A percentile compares a stretch with the other conserved stretches of the same genome.
Conservation (phyloP, 1,284 basidiomycete species). For the Leccinum solheimii region DNA sequence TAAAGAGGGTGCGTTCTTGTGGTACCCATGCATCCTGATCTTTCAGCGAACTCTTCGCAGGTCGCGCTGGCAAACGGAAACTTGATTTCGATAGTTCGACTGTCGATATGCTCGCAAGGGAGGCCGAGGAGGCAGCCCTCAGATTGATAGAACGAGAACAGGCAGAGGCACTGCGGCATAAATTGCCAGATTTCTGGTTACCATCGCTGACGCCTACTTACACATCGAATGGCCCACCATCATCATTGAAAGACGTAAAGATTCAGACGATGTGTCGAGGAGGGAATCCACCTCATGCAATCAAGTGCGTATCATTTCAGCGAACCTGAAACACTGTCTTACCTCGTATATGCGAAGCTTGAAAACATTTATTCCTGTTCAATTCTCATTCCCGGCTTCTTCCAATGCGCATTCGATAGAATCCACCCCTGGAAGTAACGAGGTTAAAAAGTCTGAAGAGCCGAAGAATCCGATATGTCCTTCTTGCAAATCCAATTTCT, state of each 20-base stretch:
- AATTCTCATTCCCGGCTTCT: slow-evolving; percentile 59
- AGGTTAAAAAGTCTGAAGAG: slow-evolving; percentile 48
- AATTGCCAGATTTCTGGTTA: slow-evolving; percentile 94
- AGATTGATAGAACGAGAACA: slow-evolving; percentile 83
- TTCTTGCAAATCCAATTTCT: slow-evolving; percentile 83
- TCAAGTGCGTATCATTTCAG: slow-evolving; percentile 56
- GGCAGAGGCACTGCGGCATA: slow-evolving; percentile 77
- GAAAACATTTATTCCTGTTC: slow-evolving; percentile 75
- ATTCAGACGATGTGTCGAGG: slow-evolving; percentile 85
- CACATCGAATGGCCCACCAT: slow-evolving; percentile 59
- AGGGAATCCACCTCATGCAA: slow-evolving; percentile 67
- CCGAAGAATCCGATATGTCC: slow-evolving; percentile 73
- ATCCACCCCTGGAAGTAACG: slow-evolving; percentile 44
- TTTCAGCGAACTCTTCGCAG: slow-evolving; percentile 31
- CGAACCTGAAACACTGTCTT: not conserved
- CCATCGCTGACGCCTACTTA: slow-evolving; percentile 86
- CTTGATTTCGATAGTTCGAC: slow-evolving; percentile 73
- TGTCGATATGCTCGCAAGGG: slow-evolving; percentile 68
- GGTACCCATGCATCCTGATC: not conserved
- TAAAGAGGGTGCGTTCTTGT: slow-evolving; percentile 38
- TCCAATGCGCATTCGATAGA: slow-evolving; percentile 40
- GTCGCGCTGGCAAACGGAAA: slow-evolving; percentile 67
- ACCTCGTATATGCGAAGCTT: slow-evolving; percentile 43
- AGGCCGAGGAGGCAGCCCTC: slow-evolving; percentile 85
- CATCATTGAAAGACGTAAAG: slow-evolving; percentile 74